These are phyloP conservation scores for Spathaspora sp. DNA, from an alignment of 805 yeast genomes.

Conservation along the genomic window DNA sequence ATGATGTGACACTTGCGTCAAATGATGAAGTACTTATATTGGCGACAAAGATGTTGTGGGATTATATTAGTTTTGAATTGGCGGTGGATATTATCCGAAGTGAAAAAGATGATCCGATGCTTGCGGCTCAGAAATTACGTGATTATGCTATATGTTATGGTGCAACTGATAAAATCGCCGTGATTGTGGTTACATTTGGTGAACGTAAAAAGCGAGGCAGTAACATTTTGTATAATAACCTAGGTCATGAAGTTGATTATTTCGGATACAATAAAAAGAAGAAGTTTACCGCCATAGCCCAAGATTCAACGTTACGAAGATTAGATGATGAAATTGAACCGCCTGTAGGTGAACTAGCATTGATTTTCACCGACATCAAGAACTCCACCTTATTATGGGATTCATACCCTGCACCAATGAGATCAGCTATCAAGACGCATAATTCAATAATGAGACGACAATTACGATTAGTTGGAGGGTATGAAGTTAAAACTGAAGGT, in stretches of 20 bases:
- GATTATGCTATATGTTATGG: conserved; percentile 96
- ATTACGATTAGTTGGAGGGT: conserved; percentile 89
- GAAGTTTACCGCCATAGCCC: conserved; percentile 12
- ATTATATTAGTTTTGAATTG: conserved; percentile 71
- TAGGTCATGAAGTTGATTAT: conserved; percentile 34
- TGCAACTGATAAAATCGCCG: conserved; percentile 71
- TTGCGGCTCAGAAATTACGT: conserved; percentile 88
- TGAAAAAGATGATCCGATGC: conserved; percentile 76
- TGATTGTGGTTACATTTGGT: conserved; percentile 71
- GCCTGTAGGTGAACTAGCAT: conserved; percentile 90
- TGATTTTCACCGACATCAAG: conserved; percentile 96
- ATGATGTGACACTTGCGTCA: conserved; percentile 54
- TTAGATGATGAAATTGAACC: conserved; percentile 89
- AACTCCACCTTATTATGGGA: conserved; percentile 95
- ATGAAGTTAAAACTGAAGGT: conserved; percentile 98
- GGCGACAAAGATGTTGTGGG: conserved; percentile 86
- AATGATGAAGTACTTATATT: conserved; percentile 82
- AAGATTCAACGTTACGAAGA: conserved; percentile 76
- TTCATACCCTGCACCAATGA: conserved; percentile 86
- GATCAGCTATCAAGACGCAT: conserved; percentile 93
- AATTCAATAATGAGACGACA: conserved; percentile 93
- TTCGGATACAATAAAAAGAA: conserved; percentile 41
- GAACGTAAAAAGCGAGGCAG: conserved; percentile 40
- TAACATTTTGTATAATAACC: conserved; percentile 28
- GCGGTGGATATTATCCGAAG: conserved; percentile 90